Evolutionary conservation across 805 yeast species (phyloP).

Genomic region (Priceomyces carsonii): DNA sequence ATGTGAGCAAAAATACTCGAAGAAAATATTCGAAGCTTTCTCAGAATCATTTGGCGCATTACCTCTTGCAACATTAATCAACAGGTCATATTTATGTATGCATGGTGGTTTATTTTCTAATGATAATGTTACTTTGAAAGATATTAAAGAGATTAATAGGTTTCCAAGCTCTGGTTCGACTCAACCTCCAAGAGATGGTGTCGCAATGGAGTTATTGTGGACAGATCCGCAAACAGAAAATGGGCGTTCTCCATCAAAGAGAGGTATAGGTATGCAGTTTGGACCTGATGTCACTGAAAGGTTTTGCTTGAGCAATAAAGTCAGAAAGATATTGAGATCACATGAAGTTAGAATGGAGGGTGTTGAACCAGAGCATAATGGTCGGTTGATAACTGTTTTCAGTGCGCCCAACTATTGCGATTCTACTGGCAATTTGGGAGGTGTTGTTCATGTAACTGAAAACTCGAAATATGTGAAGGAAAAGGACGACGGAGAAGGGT

Average conservation of each 20-base stretch:
- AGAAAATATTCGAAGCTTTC: conserved; percentile 77
- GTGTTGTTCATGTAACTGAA: conserved; percentile 70
- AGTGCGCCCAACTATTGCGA: conserved; percentile 99
- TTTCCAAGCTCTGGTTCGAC: conserved; percentile 50
- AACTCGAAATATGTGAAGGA: conserved; percentile 46
- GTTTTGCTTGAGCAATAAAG: conserved; percentile 70
- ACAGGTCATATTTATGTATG: conserved; percentile 78
- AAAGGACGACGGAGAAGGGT: conserved; percentile 45
- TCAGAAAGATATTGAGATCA: conserved; percentile 83
- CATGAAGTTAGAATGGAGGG: conserved; percentile 96
- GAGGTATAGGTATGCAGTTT: conserved; percentile 95
- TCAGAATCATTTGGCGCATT: conserved; percentile 82
- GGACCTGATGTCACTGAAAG: conserved; percentile 91
- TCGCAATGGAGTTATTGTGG: conserved; percentile 97
- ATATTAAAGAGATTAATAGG: conserved; percentile 70
- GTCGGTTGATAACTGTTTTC: conserved; percentile 87
- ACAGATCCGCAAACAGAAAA: conserved; percentile 84
- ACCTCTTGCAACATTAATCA: conserved; percentile 84
- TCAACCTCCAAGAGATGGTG: conserved; percentile 89
- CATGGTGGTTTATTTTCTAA: conserved; percentile 94
- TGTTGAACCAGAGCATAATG: conserved; percentile 83
- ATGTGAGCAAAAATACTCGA: conserved; percentile 85
- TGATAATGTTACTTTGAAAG: conserved; percentile 68
- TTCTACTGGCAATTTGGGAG: conserved; percentile 86
- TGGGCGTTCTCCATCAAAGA: conserved; percentile 85